Base-by-base conservation (phyloP, 2,329 filamentous ascomycete genomes). In the Chalaropsis ovoidea region DNA sequence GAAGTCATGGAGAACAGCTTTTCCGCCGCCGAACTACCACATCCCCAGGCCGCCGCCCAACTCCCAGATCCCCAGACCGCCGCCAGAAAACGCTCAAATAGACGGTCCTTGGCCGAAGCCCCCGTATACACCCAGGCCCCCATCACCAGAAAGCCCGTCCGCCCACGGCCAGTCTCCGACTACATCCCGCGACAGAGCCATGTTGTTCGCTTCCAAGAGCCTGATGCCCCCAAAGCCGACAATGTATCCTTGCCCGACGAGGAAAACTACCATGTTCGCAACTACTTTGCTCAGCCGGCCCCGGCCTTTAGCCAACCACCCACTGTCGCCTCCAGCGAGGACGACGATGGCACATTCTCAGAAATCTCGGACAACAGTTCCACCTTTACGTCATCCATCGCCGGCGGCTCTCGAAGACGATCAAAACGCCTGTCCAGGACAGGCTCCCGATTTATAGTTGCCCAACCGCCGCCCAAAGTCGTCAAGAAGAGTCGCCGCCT, bases 371-470 rank as follows among this genome's bases (percentile, higher is more conserved):
- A 81, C 66, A 73, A 72, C n/a, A 77, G 78, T 63, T 65, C 63
- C 74, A 76, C 63, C 35, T 43, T 67, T 8, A 62, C 66, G 7
- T 39, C 58, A 22, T 67, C 66, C 13, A 72, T 72, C 19, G 76
- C 65, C 41, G 65, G 70, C 42, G 67, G 63, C 43, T 69, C 68
- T 63, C 64, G 68, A 31, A 54, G 68, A 10, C 67, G 69, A 35
- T 68, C 69, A 41, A 70, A 68, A 22, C 60, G 67, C 17, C 27
- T 66, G 24, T 68, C 64, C 0, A 63, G 60, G 42, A 66, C 61
- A 6, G 85, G 82, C 71, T 88, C 85, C 1, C 80, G 79, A 6
- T 90, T 82, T 72, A 79, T 83, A 64, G 78, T 91, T 49, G 88
- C 86, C 54, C 86, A 87, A 69, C 87, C 88, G 0, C 79, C 86